phyloP scores from a whole-genome alignment of 345 rosid genomes.

The Dimocarpus longan region DNA sequence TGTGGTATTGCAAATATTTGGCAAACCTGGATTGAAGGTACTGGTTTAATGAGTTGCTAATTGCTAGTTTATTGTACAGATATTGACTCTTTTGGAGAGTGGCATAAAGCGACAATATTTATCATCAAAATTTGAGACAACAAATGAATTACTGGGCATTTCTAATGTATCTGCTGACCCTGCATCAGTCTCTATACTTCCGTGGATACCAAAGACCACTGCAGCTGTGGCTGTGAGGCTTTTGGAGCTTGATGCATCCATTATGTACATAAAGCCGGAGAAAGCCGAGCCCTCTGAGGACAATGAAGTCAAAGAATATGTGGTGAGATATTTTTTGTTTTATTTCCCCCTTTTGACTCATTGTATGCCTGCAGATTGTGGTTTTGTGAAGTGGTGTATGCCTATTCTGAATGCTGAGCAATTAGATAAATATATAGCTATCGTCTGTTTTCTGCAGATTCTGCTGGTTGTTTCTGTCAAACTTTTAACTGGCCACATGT shows the following conservation, averaged over 20 bases:
- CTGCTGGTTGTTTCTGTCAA: slow-evolving; percentile 5
- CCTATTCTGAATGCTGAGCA: not conserved
- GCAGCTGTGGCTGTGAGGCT: slow-evolving; percentile 90
- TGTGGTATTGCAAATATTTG: not conserved
- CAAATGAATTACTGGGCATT: slow-evolving; percentile 66
- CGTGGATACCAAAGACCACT: slow-evolving; percentile 95
- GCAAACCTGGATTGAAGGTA: not conserved
- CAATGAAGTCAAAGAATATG: slow-evolving; percentile 42
- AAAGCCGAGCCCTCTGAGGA: slow-evolving; percentile 55
- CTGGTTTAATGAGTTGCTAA: slow-evolving; percentile 22
- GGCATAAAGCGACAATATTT: slow-evolving; percentile 66
- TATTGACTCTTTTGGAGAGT: slow-evolving; percentile 71
- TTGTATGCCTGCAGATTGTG: not conserved
- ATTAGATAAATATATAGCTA: not conserved
- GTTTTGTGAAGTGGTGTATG: not conserved
- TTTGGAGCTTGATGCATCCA: slow-evolving; percentile 72
- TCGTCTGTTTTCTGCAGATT: not conserved
- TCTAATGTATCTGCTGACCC: slow-evolving; percentile 22
- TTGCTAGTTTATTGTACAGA: slow-evolving; percentile 41
- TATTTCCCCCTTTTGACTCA: not conserved
- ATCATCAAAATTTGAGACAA: slow-evolving; percentile 61
- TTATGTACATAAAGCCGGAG: slow-evolving; percentile 57
- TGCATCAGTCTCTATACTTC: slow-evolving; percentile 60
- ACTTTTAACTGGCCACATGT: not conserved
- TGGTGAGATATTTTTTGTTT: slow-evolving; percentile 49